phyloP scores from a whole-genome alignment of 495 filamentous ascomycete genomes.

The Schizothecium vesticola region DNA sequence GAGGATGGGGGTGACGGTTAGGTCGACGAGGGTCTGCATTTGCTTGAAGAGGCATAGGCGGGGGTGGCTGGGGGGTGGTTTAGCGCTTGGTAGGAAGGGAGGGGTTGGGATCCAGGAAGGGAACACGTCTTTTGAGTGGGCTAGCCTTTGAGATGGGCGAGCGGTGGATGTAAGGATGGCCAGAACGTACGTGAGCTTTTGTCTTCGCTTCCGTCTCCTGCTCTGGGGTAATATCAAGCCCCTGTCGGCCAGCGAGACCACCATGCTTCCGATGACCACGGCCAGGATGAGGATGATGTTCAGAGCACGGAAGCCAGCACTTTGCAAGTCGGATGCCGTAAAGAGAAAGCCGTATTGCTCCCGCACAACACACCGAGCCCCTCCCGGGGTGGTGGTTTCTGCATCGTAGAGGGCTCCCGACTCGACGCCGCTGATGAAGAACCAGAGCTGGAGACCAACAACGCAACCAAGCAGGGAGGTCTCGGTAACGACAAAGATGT shows the following conservation, averaged over 20 bases:
- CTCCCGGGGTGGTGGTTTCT: neutral
- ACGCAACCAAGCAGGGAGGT: constrained; percentile 24
- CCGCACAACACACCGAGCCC: neutral
- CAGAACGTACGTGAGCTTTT: neutral
- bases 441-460: constrained; percentile 35
- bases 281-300: constrained; percentile 21
- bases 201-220: constrained; percentile 4
- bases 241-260: constrained; percentile 6
- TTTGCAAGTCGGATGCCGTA: constrained; percentile 15
- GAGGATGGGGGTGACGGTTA: constrained; percentile 24
- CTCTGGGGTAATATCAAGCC: neutral
- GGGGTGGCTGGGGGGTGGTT: neutral
- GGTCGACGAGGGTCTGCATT: constrained; percentile 25
- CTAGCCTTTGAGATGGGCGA: no score
- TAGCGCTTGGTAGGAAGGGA: neutral
- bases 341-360: constrained; percentile 25
- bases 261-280: constrained; percentile 5
- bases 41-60: constrained; percentile 6
- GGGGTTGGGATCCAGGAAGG: no score
- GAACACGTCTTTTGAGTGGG: no score
- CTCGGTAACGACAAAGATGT: constrained; percentile 2
- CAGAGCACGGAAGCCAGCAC: constrained; percentile 19
- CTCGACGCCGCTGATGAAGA: constrained; percentile 28
- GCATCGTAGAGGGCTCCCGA: neutral
- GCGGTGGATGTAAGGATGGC: no score